Evolutionary conservation across 805 yeast genomes (phyloP).

Genomic region (Starmerella floris): DNA sequence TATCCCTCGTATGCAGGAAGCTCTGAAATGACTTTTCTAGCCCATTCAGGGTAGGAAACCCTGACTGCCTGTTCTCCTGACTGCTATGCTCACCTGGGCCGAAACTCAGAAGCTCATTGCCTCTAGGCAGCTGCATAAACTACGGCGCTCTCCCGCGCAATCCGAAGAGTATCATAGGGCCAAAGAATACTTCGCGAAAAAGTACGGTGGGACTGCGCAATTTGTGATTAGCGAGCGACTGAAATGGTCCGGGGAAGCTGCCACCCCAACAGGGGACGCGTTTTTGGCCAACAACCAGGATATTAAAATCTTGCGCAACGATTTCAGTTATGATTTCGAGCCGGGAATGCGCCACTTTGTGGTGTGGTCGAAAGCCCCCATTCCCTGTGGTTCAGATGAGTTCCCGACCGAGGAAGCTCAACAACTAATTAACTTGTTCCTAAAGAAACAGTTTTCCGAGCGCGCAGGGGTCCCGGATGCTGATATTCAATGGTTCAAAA

Average conservation of each 20-base stretch:
- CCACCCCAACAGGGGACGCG: background rate
- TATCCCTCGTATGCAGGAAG: too few species aligned
- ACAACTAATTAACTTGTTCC: conserved; percentile 30
- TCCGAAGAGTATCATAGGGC: conserved; percentile 20
- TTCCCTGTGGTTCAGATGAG: conserved; percentile 34
- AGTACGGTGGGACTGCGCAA: conserved; percentile 22
- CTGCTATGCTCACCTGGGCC: conserved; percentile 17
- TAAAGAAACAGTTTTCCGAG: conserved; percentile 32
- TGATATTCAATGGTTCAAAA: conserved; percentile 42
- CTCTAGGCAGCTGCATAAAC: conserved; percentile 17
- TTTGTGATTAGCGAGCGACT: conserved; percentile 21
- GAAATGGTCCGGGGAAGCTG: conserved; percentile 21
- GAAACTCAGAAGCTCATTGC: conserved; percentile 12
- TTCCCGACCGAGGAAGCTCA: conserved; percentile 28
- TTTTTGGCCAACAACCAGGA: conserved; percentile 25
- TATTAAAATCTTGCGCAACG: conserved; percentile 37
- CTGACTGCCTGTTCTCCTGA: too few species aligned
- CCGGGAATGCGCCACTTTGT: conserved; percentile 38
- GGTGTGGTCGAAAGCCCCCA: conserved; percentile 40
- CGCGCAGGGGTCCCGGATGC: conserved; percentile 29
- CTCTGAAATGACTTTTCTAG: too few species aligned
- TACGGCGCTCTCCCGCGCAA: conserved; percentile 24
- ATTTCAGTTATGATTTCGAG: conserved; percentile 44
- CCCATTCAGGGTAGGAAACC: too few species aligned
- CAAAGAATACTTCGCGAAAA: conserved; percentile 15